These are phyloP conservation scores for Sarocladium strictum DNA, from an alignment of 2,329 filamentous ascomycete species.

Conservation along the genomic window DNA sequence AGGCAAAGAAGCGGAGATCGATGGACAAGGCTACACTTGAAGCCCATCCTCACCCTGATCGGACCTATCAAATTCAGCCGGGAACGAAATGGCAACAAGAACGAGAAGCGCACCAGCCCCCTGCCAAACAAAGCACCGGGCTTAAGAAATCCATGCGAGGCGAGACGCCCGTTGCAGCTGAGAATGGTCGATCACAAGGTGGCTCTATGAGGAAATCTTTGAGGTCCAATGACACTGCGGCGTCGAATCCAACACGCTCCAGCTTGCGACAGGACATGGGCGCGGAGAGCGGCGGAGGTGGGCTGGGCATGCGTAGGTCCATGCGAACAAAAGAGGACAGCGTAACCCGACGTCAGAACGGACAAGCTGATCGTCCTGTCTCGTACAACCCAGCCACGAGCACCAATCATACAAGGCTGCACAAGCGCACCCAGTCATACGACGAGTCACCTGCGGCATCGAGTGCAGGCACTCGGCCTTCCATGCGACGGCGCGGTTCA, in stretches of 20 bases:
- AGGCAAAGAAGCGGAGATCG: conserved; percentile 26
- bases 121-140: conserved; percentile 14
- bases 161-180: conserved; percentile 17
- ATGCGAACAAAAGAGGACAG: conserved; percentile 20
- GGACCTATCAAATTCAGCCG: conserved; percentile 35
- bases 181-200: background rate
- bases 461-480: conserved; percentile 21
- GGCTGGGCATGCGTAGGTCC: conserved; percentile 25
- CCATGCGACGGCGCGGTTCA: conserved; percentile 48
- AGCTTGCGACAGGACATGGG: background rate
- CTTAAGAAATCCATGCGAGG: conserved; percentile 44
- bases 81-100: conserved; percentile 22
- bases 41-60: conserved; percentile 15
- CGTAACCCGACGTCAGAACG: conserved; percentile 1
- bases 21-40: conserved; percentile 7
- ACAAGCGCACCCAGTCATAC: conserved; percentile 15
- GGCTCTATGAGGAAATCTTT: conserved; percentile 4
- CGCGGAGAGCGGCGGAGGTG: background rate
- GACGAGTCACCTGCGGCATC: conserved; percentile 17
- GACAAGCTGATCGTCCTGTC: conserved; percentile 18
- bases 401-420: conserved; percentile 11
- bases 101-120: conserved; percentile 12
- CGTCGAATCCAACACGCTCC: background rate
- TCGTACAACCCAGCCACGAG: conserved; percentile 23
- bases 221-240: background rate